Evolutionary conservation across 169 alveolate genomes (phyloP), one percentile per base, ranked within the genome.

Genomic region (Theileria sp.): DNA sequence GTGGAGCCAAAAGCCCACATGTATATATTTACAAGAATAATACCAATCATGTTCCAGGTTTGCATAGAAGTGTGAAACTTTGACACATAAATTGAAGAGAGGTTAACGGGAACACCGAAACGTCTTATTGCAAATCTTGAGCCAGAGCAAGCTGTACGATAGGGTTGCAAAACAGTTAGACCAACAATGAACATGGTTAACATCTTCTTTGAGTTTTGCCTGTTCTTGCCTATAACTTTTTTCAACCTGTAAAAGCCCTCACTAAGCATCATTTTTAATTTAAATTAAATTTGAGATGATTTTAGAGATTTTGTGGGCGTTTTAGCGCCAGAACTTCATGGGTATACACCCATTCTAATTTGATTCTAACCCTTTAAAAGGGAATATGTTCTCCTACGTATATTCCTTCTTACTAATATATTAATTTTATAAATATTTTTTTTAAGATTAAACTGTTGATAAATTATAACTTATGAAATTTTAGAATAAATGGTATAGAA

Each of bases 131-230:
- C 76, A 34, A 67, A 77, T 21, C 69, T 77, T 30, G 84, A 49
- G 28, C 71, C 77, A 3, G 84, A 25, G 25, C 66, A 17, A 15
- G 60, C 84, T 23, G 64, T 28, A 28, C 65, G 62, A 28, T 38
- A 51, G 17, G 84, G 84, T 23, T 50, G 66, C 21, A 77, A 17
- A 19, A 77, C 51, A 25, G 79, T 68, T 49, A 77, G 71, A 5
- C 84, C 84, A 17, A 30, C 83, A n/a, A 77, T 36, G 38, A 77
- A 77, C 82, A 77, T 62, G 30, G 84, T 26, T 13, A 67, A 26
- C 81, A 38, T 62, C 65, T 77, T 77, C 26, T 28, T 68, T 8
- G 60, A 26, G 58, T 68, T 38, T 8, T 38, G 50, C 69, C n/a
- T 61, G 69, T 61, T 30, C 38, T 13, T 28, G 44, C 15, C 44